Conservation (phyloP, 768 basidiomycete species). For the Boletus rubescentipes region DNA sequence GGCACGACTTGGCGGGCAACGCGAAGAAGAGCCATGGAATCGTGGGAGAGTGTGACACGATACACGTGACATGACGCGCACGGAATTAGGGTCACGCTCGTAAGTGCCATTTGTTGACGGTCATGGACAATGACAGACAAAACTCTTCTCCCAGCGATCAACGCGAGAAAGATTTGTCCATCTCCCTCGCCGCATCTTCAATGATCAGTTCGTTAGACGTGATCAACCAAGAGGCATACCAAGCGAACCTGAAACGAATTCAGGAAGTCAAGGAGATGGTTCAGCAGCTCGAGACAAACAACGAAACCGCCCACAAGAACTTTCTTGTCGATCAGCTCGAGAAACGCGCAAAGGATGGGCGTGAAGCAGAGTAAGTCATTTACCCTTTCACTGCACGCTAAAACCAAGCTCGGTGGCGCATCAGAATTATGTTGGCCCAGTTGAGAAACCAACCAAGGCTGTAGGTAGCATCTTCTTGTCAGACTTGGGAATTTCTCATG, state of each 20-base stretch:
- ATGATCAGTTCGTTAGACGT: slow-evolving; percentile 25
- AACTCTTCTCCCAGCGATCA: slow-evolving; percentile 6
- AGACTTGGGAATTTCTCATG: background rate
- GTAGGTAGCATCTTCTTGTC: slow-evolving; percentile 12
- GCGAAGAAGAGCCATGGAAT: slow-evolving; percentile 11
- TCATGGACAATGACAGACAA: slow-evolving; percentile 18
- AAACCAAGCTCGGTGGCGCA: background rate
- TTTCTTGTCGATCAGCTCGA: slow-evolving; percentile 35
- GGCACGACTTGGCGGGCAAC: background rate
- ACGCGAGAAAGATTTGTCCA: slow-evolving; percentile 6
- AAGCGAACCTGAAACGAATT: slow-evolving; percentile 25
- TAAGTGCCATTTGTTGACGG: background rate
- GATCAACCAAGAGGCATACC: slow-evolving; percentile 21
- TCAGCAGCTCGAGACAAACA: slow-evolving; percentile 34
- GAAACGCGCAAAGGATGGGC: slow-evolving; percentile 41
- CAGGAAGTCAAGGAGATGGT: slow-evolving; percentile 32
- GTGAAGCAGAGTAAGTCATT: slow-evolving; percentile 43
- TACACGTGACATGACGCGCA: slow-evolving; percentile 14
- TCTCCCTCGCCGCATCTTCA: slow-evolving; percentile 23
- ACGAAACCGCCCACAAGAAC: slow-evolving; percentile 41
- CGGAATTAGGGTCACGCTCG: background rate
- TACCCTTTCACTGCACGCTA: background rate
- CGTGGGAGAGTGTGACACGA: slow-evolving; percentile 20
- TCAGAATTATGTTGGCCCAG: slow-evolving; percentile 23
- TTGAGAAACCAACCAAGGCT: slow-evolving; percentile 11